phyloP scores from a whole-genome alignment of 2,329 filamentous ascomycete genomes.

The Dichotomopilus funicola region DNA sequence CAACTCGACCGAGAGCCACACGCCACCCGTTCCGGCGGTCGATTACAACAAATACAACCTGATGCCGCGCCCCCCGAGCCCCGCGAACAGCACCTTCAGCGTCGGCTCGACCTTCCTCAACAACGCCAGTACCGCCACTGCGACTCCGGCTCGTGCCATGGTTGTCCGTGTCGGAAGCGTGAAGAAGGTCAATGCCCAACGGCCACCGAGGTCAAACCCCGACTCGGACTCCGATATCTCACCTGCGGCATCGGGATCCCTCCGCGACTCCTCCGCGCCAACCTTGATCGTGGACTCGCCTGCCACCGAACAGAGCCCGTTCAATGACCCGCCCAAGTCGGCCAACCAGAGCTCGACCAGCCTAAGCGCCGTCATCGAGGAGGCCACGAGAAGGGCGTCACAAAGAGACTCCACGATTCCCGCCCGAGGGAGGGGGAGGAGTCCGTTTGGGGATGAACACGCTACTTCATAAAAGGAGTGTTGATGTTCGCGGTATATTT shows the following conservation, averaged over 20 bases:
- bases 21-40: slow-evolving; percentile 68
- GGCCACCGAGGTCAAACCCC: slow-evolving; percentile 27
- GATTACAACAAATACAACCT: slow-evolving; percentile 54
- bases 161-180: slow-evolving; percentile 52
- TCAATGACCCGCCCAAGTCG: slow-evolving; percentile 47
- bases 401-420: slow-evolving; percentile 30
- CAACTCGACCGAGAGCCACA: slow-evolving; percentile 41
- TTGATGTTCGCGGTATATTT: neutral
- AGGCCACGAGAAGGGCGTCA: slow-evolving; percentile 39
- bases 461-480: slow-evolving; percentile 33
- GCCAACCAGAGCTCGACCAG: slow-evolving; percentile 36
- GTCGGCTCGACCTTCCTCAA: slow-evolving; percentile 64
- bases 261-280: slow-evolving; percentile 38
- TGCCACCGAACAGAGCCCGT: slow-evolving; percentile 49
- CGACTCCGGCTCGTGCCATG: slow-evolving; percentile 51
- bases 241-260: slow-evolving; percentile 16
- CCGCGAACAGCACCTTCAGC: slow-evolving; percentile 52
- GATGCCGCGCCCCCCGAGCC: slow-evolving; percentile 43
- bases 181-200: slow-evolving; percentile 36
- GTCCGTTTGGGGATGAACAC: slow-evolving; percentile 54
- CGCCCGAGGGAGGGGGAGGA: slow-evolving; percentile 31
- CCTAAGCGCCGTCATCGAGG: slow-evolving; percentile 51
- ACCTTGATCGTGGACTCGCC: slow-evolving; percentile 48
- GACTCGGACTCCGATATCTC: slow-evolving; percentile 19
- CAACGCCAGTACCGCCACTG: slow-evolving; percentile 53